A percentile compares a stretch with the other conserved stretches of the same genome.
These are phyloP conservation scores for Mycena chlorophos DNA, from an alignment of 768 basidiomycete genomes.

Conservation along the genomic window DNA sequence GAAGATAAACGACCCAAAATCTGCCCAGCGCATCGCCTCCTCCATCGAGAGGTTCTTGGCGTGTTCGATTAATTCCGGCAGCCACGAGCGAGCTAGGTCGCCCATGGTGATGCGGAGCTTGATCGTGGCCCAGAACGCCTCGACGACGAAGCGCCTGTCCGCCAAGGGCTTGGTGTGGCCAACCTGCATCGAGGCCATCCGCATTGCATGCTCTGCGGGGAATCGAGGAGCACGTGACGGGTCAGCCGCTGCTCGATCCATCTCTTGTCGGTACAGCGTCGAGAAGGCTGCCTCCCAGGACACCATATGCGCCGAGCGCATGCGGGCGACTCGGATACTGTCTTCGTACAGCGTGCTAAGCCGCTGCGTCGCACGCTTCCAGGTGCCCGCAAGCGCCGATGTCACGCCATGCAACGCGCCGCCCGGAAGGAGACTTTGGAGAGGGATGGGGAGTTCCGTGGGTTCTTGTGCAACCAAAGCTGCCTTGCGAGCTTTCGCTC, in stretches of 20 bases:
- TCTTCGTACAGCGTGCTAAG: slow-evolving; percentile 42
- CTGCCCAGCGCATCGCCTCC: slow-evolving; percentile 45
- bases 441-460: slow-evolving; percentile 26
- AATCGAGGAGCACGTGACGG: slow-evolving; percentile 37
- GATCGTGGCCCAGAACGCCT: slow-evolving; percentile 58
- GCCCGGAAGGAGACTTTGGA: slow-evolving; percentile 29
- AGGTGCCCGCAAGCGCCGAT: slow-evolving; percentile 32
- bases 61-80: slow-evolving; percentile 33
- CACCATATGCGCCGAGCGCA: slow-evolving; percentile 53
- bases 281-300: slow-evolving; percentile 66
- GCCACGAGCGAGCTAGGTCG: slow-evolving; percentile 44
- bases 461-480: slow-evolving; percentile 3
- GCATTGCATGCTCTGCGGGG: slow-evolving; percentile 52
- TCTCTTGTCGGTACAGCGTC: slow-evolving; percentile 49
- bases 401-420: slow-evolving; percentile 34
- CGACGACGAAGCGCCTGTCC: slow-evolving; percentile 59
- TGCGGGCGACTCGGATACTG: slow-evolving; percentile 41
- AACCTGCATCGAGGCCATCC: slow-evolving; percentile 49
- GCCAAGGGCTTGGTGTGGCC: slow-evolving; percentile 60
- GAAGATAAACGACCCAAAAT: slow-evolving; percentile 48
- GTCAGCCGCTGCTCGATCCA: slow-evolving; percentile 34
- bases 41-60: slow-evolving; percentile 25
- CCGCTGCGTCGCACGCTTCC: slow-evolving; percentile 39
- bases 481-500: slow-evolving; percentile 9
- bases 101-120: slow-evolving; percentile 52